Conservation (phyloP, 192 early-diverging fungal species). For the Jimgerdemannia flammicorona region DNA sequence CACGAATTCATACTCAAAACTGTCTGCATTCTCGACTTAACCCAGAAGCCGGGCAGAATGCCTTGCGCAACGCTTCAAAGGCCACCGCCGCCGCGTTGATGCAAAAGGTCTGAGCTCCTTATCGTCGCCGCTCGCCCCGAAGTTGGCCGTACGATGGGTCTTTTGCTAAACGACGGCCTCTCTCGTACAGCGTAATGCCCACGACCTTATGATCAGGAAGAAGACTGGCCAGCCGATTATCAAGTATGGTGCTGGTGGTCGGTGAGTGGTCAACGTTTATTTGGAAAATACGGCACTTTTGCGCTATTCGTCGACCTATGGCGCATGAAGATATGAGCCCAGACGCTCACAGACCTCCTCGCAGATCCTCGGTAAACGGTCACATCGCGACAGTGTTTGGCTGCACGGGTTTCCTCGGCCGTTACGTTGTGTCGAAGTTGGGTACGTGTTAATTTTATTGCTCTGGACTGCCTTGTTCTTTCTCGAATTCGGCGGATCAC, state of each 20-base stretch:
- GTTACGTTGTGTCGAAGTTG: slow-evolving; percentile 90
- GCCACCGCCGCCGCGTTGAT: slow-evolving; percentile 10
- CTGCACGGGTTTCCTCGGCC: slow-evolving; percentile 92
- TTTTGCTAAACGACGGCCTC: not conserved
- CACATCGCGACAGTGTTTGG: slow-evolving; percentile 94
- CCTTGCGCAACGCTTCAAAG: slow-evolving; percentile 7
- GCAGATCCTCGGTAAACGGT: slow-evolving; percentile 76
- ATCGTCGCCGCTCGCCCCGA: no score
- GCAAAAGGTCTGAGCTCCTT: slow-evolving; percentile 8
- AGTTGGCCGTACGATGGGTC: not conserved
- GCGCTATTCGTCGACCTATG: not conserved
- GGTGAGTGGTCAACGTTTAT: slow-evolving; percentile 29
- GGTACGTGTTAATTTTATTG: slow-evolving; percentile 40
- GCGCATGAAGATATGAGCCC: not conserved
- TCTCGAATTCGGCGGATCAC: not conserved
- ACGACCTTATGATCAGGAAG: slow-evolving; percentile 52
- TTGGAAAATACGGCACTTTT: not conserved
- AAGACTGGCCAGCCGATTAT: slow-evolving; percentile 56
- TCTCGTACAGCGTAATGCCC: slow-evolving; percentile 36
- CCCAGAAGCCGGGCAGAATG: not conserved
- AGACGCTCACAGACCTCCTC: not conserved
- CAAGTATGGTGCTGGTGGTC: slow-evolving; percentile 61
- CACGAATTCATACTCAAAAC: not conserved
- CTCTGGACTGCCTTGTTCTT: no score
- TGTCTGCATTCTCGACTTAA: not conserved